Percentiles rank a stretch among this genome's conserved stretches.
phyloP scores from a whole-genome alignment of 2,329 filamentous ascomycete genomes.

The Arachnomyces sp. region DNA sequence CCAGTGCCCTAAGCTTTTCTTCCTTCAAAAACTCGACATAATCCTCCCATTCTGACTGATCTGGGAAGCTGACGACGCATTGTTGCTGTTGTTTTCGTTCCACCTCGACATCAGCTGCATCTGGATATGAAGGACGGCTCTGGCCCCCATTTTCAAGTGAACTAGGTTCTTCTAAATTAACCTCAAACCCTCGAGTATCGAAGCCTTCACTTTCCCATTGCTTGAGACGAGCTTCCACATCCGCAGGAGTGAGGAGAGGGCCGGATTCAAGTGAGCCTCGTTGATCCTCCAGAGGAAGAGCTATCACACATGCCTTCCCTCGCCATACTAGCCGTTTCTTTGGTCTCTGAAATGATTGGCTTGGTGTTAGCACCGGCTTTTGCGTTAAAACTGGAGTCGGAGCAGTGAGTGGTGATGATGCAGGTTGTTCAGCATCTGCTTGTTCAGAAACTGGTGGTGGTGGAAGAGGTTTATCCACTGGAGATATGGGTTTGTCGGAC shows the following conservation, averaged over 20 bases:
- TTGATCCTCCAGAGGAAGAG: conserved; percentile 59
- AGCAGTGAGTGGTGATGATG: conserved; percentile 9
- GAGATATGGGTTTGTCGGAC: conserved; percentile 15
- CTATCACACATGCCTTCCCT: conserved; percentile 64
- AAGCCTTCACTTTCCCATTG: conserved; percentile 38
- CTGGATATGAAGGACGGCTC: conserved; percentile 37
- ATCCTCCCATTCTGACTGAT: conserved; percentile 56
- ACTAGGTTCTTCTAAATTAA: conserved; percentile 20
- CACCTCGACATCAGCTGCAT: conserved; percentile 28
- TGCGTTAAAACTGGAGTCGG: conserved; percentile 8
- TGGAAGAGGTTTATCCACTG: conserved; percentile 34
- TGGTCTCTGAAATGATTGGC: conserved; percentile 24
- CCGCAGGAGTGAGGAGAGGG: conserved; percentile 30
- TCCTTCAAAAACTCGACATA: conserved; percentile 80
- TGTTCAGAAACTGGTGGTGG: conserved; percentile 24
- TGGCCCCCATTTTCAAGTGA: conserved; percentile 29
- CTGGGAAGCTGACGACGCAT: conserved; percentile 34
- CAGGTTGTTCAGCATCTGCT: conserved; percentile 15
- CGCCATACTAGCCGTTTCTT: conserved; percentile 69
- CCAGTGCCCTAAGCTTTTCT: conserved; percentile 83
- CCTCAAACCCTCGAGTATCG: conserved; percentile 33
- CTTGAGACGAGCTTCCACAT: conserved; percentile 32
- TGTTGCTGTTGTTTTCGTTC: conserved; percentile 26
- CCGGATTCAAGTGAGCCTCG: conserved; percentile 45
- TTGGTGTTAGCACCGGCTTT: conserved; percentile 13